Evolutionary conservation across 345 rosid genomes (phyloP), one percentile per base, ranked within the genome.

Genomic region (Arabidopsis thaliana): DNA sequence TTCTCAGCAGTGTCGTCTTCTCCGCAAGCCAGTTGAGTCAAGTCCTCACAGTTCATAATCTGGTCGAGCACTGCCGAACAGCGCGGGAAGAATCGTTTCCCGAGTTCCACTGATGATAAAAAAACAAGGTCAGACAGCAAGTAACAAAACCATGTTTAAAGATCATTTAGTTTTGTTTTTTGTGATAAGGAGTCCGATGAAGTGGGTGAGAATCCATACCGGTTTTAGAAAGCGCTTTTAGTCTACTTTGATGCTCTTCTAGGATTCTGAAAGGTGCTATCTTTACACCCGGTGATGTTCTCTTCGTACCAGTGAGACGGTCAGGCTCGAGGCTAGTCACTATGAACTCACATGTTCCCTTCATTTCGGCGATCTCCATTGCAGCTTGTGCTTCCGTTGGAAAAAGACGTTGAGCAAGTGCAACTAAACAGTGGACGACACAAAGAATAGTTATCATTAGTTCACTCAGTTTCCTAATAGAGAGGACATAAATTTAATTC

Each of bases 361-460:
- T 91, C 58, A 83, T 79, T 16, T 83, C 79, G n/a, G 94, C 93
- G 6, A 87, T 88, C 23, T 85, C 91, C 93, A 86, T 89, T 3
- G 59, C 91, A 22, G 86, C 85, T 82, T 83, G 84, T 50, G 98
- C 98, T 82, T 93, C 97, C 79, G 59, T 81, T 14, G 98, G 98
- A 73, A 89, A 93, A 20, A 93, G 73, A 58, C 77, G 83, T 65
- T 69, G 86, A 20, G 98, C 98, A 59, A 93, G 64, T 44, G 85
- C 89, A 82, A 93, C 98, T 93, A 84, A 41, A 74, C 5, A 59
- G 50, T 38, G 40, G 7, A 66, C 30, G 7, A 66, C 30, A 67
- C 24, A 24, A 50, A 58, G 12, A 7, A 63, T 13, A 51, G 25
- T 53, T 13, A 56, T 62, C 42, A 60, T 60, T 68, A 67, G 55